Percentiles rank a stretch among this genome's conserved stretches.
Conservation (phyloP, 2,329 filamentous ascomycete genomes). For the Cladosporium sp. region DNA sequence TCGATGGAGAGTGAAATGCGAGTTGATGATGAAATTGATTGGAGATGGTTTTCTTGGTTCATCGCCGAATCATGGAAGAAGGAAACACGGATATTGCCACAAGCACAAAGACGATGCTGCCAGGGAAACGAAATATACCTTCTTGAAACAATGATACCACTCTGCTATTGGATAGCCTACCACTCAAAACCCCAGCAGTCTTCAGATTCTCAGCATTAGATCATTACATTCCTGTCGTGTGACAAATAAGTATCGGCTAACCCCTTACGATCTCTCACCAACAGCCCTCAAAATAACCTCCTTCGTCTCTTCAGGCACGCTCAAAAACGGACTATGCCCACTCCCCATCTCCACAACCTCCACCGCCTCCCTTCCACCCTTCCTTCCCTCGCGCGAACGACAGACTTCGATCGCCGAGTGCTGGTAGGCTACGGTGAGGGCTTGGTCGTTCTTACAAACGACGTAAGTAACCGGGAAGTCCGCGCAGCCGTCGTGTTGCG, state of each 20-base stretch:
- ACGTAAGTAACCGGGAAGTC: slow-evolving; percentile 24
- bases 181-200: neutral
- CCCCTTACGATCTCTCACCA: neutral
- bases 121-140: neutral
- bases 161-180: neutral
- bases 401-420: slow-evolving; percentile 17
- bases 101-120: neutral
- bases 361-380: slow-evolving; percentile 1
- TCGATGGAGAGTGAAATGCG: slow-evolving; percentile 26
- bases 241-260: neutral
- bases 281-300: neutral
- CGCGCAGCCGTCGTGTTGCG: slow-evolving; percentile 22
- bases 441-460: slow-evolving; percentile 23
- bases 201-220: neutral
- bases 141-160: neutral
- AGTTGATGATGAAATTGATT: neutral
- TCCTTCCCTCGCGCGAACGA: neutral
- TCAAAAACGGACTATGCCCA: slow-evolving; percentile 25
- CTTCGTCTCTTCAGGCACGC: slow-evolving; percentile 19
- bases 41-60: neutral
- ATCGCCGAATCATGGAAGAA: neutral
- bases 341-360: slow-evolving; percentile 20
- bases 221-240: neutral
- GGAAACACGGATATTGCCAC: neutral
- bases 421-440: slow-evolving; percentile 12